Conservation (phyloP, 805 yeast genomes). For the Ogataea angusta region DNA sequence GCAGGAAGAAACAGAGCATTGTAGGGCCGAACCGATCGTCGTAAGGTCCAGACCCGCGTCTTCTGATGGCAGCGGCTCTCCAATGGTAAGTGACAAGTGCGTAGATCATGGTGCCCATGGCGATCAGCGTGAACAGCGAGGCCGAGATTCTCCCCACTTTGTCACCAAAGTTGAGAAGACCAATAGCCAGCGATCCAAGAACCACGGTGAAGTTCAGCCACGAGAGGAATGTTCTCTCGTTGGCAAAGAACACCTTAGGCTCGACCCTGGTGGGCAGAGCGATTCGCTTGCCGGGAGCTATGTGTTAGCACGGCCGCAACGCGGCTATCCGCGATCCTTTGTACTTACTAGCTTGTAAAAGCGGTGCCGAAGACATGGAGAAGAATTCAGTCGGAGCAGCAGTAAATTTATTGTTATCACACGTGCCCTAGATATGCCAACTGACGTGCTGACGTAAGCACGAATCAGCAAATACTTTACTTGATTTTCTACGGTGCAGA, state of each 20-base stretch:
- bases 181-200: conserved; percentile 94
- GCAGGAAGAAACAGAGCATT: conserved; percentile 87
- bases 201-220: conserved; percentile 99
- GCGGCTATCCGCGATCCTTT: no score
- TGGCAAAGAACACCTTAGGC: conserved; percentile 98
- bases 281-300: conserved; percentile 70
- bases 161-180: conserved; percentile 95
- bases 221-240: conserved; percentile 95
- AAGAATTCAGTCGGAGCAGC: conserved; percentile 4
- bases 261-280: conserved; percentile 98
- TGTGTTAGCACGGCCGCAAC: conserved; percentile 6
- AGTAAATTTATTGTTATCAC: conserved; percentile 10
- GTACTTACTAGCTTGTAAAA: conserved; percentile 61
- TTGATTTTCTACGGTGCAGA: conserved; percentile 3
- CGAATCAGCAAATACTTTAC: neutral
- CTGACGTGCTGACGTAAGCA: neutral
- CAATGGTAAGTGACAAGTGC: conserved; percentile 96
- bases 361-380: conserved; percentile 67
- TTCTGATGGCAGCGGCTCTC: conserved; percentile 98
- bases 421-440: conserved; percentile 7
- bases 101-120: conserved; percentile 97
- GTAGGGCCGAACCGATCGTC: conserved; percentile 99
- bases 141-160: conserved; percentile 89
- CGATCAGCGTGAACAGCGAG: conserved; percentile 88
- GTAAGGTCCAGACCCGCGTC: conserved; percentile 98